Percentiles rank a stretch among this genome's conserved stretches.
These are phyloP conservation scores for Lipomyces lipofer DNA, from an alignment of 805 yeast species.

Conservation along the genomic window DNA sequence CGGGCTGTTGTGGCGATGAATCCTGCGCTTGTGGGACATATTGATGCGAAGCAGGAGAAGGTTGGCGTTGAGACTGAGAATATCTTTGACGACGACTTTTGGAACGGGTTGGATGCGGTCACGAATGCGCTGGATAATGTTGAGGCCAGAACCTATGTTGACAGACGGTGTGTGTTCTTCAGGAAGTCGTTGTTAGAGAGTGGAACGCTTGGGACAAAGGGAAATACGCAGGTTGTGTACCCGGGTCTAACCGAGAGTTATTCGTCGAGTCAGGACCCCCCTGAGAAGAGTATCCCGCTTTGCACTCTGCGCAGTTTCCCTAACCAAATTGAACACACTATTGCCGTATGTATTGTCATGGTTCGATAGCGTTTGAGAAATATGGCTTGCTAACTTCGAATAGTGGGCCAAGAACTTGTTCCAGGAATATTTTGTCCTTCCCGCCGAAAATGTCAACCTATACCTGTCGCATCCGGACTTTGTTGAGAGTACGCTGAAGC, in stretches of 20 bases:
- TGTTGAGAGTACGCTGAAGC: slow-evolving; percentile 87
- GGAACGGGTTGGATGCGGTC: slow-evolving; percentile 82
- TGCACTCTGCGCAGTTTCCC: slow-evolving; percentile 98
- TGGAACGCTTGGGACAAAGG: slow-evolving; percentile 97
- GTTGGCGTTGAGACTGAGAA: slow-evolving; percentile 93
- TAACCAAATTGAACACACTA: slow-evolving; percentile 95
- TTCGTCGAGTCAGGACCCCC: slow-evolving; percentile 96
- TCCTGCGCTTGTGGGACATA: slow-evolving; percentile 75
- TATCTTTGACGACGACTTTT: slow-evolving; percentile 79
- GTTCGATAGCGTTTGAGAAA: background rate
- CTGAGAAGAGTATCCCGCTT: slow-evolving; percentile 94
- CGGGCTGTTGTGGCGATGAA: slow-evolving; percentile 82
- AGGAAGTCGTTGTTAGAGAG: slow-evolving; percentile 89
- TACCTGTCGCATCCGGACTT: slow-evolving; percentile 89
- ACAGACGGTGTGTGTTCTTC: slow-evolving; percentile 92
- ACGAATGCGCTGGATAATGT: slow-evolving; percentile 97
- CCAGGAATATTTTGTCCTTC: slow-evolving; percentile 85
- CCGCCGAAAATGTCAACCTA: slow-evolving; percentile 90
- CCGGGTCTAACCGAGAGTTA: slow-evolving; percentile 94
- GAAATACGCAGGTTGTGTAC: slow-evolving; percentile 94
- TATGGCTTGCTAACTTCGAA: background rate
- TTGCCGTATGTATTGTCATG: slow-evolving; percentile 51
- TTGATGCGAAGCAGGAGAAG: slow-evolving; percentile 75
- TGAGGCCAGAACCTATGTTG: slow-evolving; percentile 97
- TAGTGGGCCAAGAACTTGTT: slow-evolving; percentile 92